Conservation (phyloP, 1,284 basidiomycete species). For the Ganoderma sinense region DNA sequence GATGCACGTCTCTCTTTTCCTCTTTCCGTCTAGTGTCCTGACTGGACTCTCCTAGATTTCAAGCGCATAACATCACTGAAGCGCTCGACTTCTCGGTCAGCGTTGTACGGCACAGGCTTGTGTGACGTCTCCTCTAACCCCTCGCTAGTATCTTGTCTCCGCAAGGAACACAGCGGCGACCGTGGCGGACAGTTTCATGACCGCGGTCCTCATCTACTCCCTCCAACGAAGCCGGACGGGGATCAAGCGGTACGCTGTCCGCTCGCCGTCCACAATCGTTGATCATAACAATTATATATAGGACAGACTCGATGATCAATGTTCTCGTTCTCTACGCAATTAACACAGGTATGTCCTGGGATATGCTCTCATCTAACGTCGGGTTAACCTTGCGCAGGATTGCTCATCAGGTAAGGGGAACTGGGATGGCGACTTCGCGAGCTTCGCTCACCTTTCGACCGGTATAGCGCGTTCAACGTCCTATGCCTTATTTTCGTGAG, state of each 20-base stretch:
- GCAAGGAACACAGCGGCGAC: not conserved
- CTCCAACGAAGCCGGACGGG: not conserved
- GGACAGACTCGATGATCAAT: conserved; percentile 20
- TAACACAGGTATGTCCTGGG: conserved; percentile 12
- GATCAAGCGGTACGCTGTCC: conserved; percentile 1
- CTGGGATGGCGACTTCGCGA: not conserved
- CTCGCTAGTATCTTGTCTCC: not conserved
- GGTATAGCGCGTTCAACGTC: not conserved
- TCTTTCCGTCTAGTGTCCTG: not conserved
- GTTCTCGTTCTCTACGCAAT: conserved; percentile 17
- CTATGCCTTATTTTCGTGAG: not conserved
- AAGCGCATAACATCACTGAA: not conserved
- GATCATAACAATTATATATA: not conserved
- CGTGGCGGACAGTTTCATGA: not conserved
- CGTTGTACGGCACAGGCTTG: not conserved
- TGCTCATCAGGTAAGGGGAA: not conserved
- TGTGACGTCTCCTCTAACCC: too few relatives aligned
- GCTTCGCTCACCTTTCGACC: not conserved
- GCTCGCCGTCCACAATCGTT: not conserved
- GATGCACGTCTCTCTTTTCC: not conserved
- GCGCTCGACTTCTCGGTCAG: not conserved
- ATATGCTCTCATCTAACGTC: too few relatives aligned
- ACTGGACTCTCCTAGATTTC: not conserved
- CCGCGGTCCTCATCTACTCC: not conserved
- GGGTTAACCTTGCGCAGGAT: not conserved